These are phyloP conservation scores for Aureobasidium sp. DNA, from an alignment of 2,329 filamentous ascomycete genomes.

Conservation along the genomic window DNA sequence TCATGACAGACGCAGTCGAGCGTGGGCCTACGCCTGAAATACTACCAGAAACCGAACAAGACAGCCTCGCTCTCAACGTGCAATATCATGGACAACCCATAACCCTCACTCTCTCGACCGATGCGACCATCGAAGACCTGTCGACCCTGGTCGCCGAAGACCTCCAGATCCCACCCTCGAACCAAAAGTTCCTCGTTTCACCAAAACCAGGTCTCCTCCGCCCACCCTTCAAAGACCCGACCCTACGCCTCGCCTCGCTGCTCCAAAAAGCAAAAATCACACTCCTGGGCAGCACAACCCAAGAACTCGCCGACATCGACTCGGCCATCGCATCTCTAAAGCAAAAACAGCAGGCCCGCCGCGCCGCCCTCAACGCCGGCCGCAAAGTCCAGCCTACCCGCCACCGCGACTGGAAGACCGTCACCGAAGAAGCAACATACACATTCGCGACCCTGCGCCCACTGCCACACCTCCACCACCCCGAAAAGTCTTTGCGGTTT, in stretches of 20 bases:
- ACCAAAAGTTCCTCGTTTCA: slow-evolving; percentile 62
- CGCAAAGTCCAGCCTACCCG: slow-evolving; percentile 29
- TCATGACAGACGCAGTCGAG: neutral
- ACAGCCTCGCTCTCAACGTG: slow-evolving; percentile 40
- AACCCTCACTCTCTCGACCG: slow-evolving; percentile 39
- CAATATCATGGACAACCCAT: slow-evolving; percentile 50
- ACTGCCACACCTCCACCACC: slow-evolving; percentile 68
- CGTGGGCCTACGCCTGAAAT: neutral
- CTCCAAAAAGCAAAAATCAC: slow-evolving; percentile 52
- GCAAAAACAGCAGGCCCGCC: slow-evolving; percentile 38
- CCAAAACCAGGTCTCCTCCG: slow-evolving; percentile 60
- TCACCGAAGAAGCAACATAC: slow-evolving; percentile 59
- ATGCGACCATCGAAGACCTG: slow-evolving; percentile 51
- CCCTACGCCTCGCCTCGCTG: slow-evolving; percentile 44
- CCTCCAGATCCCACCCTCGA: slow-evolving; percentile 53
- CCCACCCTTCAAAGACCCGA: slow-evolving; percentile 55
- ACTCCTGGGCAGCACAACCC: slow-evolving; percentile 56
- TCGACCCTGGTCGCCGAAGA: slow-evolving; percentile 50
- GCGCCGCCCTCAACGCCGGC: slow-evolving; percentile 33
- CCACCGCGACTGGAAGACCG: slow-evolving; percentile 40
- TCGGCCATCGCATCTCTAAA: slow-evolving; percentile 45
- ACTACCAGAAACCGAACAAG: neutral
- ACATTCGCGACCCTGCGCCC: slow-evolving; percentile 75
- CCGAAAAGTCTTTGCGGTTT: slow-evolving; percentile 62
- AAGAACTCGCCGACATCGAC: slow-evolving; percentile 52